phyloP scores from a whole-genome alignment of 169 alveolate species.

The Babesia bovis region DNA sequence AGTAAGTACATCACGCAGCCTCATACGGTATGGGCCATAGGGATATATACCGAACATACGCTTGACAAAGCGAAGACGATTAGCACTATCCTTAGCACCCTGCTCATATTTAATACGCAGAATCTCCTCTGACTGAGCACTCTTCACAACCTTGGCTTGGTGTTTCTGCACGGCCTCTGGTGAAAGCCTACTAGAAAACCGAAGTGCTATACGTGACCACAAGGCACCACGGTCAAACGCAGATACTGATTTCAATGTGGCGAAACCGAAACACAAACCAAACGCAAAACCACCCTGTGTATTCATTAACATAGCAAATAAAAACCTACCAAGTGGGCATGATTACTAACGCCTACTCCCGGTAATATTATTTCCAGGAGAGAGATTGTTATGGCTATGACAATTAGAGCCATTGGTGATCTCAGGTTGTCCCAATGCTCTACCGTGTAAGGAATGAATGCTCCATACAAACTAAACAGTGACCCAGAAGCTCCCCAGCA shows the following conservation, averaged over 20 bases:
- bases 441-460: constrained; percentile 76
- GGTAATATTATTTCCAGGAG: background rate
- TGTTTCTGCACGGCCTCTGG: background rate
- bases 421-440: constrained; percentile 84
- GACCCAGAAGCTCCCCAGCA: constrained; percentile 89
- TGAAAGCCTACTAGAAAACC: background rate
- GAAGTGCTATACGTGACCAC: constrained; percentile 7
- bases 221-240: constrained; percentile 72
- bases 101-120: constrained; percentile 24
- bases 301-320: background rate
- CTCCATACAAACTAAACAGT: constrained; percentile 84
- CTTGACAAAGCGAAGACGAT: background rate
- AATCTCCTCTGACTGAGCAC: constrained; percentile 11
- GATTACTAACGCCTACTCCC: background rate
- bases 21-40: constrained; percentile 12
- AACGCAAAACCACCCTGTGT: constrained; percentile 77
- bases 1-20: constrained; percentile 11
- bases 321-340: constrained; percentile 22
- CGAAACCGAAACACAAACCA: constrained; percentile 78
- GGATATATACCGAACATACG: constrained; percentile 9
- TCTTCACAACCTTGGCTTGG: background rate
- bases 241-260: constrained; percentile 73
- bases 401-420: constrained; percentile 68
- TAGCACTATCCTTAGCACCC: background rate
- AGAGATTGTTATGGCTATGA: constrained; percentile 59